These are phyloP conservation scores for Nannizziopsis arthrosporioides DNA, from an alignment of 2,329 filamentous ascomycete genomes.

Conservation along the genomic window DNA sequence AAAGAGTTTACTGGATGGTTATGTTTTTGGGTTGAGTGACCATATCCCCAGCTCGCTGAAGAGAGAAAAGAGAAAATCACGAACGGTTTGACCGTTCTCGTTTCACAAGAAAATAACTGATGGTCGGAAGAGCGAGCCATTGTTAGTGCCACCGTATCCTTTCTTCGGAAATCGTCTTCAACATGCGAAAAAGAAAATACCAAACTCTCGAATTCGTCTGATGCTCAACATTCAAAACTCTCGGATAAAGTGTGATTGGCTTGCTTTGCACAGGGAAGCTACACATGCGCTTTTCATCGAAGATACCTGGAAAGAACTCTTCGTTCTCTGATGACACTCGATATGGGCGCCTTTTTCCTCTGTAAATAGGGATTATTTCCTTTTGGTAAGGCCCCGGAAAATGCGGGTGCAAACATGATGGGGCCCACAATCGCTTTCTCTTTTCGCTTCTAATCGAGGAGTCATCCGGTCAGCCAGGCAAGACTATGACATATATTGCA, in stretches of 20 bases:
- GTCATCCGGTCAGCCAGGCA: neutral
- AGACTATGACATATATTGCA: neutral
- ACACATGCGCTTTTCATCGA: constrained; percentile 1
- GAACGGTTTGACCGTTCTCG: neutral
- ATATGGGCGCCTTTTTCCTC: neutral
- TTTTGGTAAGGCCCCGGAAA: neutral
- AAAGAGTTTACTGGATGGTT: neutral
- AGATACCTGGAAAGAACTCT: neutral
- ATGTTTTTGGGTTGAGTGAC: neutral
- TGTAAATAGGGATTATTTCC: constrained; percentile 3
- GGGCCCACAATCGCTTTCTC: neutral
- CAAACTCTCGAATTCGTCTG: constrained; percentile 8
- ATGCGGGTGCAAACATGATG: constrained; percentile 7
- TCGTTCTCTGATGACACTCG: neutral
- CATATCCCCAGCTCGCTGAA: neutral
- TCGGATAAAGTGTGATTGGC: constrained; percentile 13
- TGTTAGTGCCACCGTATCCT: constrained; percentile 3
- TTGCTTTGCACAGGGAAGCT: neutral
- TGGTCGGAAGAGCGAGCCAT: constrained; percentile 6
- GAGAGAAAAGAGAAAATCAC: neutral
- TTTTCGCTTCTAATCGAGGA: neutral
- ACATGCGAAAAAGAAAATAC: constrained; percentile 2
- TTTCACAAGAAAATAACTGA: constrained; percentile 4
- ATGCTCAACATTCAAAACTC: neutral
- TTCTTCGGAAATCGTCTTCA: neutral